phyloP scores from a whole-genome alignment of 768 basidiomycete genomes.

The Suillus americanus region DNA sequence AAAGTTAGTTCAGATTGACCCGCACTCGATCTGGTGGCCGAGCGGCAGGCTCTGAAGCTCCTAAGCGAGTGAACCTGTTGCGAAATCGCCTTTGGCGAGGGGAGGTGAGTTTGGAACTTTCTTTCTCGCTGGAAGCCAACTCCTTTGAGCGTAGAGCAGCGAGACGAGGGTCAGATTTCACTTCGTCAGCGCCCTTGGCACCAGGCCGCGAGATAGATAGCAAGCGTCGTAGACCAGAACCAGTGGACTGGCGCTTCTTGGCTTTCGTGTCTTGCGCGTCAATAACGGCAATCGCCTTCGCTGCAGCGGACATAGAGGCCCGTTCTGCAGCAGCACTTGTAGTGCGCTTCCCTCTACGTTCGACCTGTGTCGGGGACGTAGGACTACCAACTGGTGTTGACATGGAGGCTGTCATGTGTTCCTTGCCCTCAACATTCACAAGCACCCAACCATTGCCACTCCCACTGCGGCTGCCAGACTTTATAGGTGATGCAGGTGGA shows the following conservation, averaged over 20 bases:
- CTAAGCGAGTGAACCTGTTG: slow-evolving; percentile 27
- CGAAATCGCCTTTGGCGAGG: slow-evolving; percentile 29
- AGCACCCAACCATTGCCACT: slow-evolving; percentile 64
- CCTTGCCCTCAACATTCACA: slow-evolving; percentile 56
- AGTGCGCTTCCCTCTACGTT: slow-evolving; percentile 24
- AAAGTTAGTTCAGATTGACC: slow-evolving; percentile 33
- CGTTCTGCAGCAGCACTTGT: slow-evolving; percentile 23
- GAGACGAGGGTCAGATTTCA: slow-evolving; percentile 23
- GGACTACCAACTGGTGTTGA: slow-evolving; percentile 24
- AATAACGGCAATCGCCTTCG: slow-evolving; percentile 62
- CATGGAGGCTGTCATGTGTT: slow-evolving; percentile 26
- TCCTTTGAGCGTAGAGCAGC: slow-evolving; percentile 29
- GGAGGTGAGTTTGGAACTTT: slow-evolving; percentile 5
- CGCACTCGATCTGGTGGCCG: slow-evolving; percentile 36
- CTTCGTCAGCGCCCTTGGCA: slow-evolving; percentile 29
- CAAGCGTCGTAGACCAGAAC: slow-evolving; percentile 32
- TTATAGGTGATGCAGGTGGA: slow-evolving; percentile 32
- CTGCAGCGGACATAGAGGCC: slow-evolving; percentile 43
- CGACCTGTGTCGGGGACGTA: slow-evolving; percentile 27
- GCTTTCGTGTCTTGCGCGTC: slow-evolving; percentile 49
- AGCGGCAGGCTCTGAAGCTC: slow-evolving; percentile 25
- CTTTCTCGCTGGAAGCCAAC: slow-evolving; percentile 15
- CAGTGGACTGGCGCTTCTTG: slow-evolving; percentile 26
- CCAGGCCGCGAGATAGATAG: slow-evolving; percentile 32
- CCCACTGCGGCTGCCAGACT: slow-evolving; percentile 34